phyloP scores from a whole-genome alignment of 2,329 filamentous ascomycete genomes.

The Ophiocordyceps polyrhachis-furcata region DNA sequence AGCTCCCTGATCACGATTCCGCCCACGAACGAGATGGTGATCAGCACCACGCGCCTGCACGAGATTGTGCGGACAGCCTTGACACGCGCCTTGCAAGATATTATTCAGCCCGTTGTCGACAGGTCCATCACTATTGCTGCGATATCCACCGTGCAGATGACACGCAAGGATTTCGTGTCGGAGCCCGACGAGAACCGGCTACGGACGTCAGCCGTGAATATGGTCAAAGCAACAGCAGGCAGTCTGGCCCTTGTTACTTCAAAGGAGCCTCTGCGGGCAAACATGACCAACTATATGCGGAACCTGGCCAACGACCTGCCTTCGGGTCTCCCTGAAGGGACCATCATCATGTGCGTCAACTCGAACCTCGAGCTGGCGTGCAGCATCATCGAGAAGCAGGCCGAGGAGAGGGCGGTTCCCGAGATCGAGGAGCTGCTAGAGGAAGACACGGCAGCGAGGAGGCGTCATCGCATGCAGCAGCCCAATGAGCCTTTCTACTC shows the following conservation, averaged over 20 bases:
- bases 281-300: slow-evolving; percentile 93
- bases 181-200: slow-evolving; percentile 80
- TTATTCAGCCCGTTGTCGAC: slow-evolving; percentile 94
- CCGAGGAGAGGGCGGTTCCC: slow-evolving; percentile 77
- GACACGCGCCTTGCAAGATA: slow-evolving; percentile 80
- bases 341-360: slow-evolving; percentile 97
- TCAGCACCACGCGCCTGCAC: slow-evolving; percentile 47
- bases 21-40: slow-evolving; percentile 60
- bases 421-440: slow-evolving; percentile 94
- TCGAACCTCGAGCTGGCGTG: slow-evolving; percentile 91
- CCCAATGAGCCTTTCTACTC: slow-evolving; percentile 77
- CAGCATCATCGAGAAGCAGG: slow-evolving; percentile 84
- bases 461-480: slow-evolving; percentile 54
- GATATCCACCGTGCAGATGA: slow-evolving; percentile 88
- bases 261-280: slow-evolving; percentile 89
- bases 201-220: slow-evolving; percentile 70
- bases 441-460: slow-evolving; percentile 56
- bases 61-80: slow-evolving; percentile 75
- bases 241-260: slow-evolving; percentile 94
- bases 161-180: slow-evolving; percentile 89
- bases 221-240: slow-evolving; percentile 88
- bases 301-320: slow-evolving; percentile 48
- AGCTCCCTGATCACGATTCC: slow-evolving; percentile 64
- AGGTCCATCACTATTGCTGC: slow-evolving; percentile 94
- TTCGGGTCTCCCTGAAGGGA: slow-evolving; percentile 76